A percentile compares a stretch with the other conserved stretches of the same genome.
Evolutionary conservation across 1,284 basidiomycete species (phyloP).

Genomic region (Ceratobasidium sp.): DNA sequence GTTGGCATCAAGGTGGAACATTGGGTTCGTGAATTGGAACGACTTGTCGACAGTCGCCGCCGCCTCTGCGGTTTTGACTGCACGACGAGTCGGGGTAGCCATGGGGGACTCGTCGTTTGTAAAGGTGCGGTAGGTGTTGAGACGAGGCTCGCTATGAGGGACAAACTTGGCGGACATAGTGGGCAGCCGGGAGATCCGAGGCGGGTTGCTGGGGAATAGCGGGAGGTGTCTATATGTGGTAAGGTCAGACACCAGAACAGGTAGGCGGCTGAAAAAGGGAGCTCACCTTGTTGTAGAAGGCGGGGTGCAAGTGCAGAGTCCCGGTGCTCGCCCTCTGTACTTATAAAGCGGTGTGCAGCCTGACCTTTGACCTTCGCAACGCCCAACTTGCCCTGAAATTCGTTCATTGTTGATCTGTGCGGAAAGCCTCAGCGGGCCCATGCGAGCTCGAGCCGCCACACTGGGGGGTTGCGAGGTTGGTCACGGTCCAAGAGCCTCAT

Average conservation of each 20-base stretch:
- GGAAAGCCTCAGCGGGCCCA: conserved; percentile 21
- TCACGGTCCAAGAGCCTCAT: not conserved
- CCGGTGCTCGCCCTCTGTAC: not conserved
- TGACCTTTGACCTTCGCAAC: too few relatives aligned
- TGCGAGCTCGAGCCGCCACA: not conserved
- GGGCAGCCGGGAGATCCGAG: not conserved
- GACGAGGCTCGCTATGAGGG: conserved; percentile 9
- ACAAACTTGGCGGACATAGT: conserved; percentile 1
- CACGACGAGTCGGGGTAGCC: conserved; percentile 3
- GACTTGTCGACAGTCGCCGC: not conserved
- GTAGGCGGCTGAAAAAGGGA: not conserved
- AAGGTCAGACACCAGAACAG: conserved; percentile 7
- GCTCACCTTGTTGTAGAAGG: not conserved
- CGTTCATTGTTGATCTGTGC: not conserved
- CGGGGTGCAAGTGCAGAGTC: not conserved
- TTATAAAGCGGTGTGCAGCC: conserved; percentile 5
- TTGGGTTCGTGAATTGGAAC: not conserved
- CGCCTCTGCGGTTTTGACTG: not conserved
- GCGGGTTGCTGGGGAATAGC: conserved; percentile 12
- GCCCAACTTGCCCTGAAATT: not conserved
- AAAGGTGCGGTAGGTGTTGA: not conserved
- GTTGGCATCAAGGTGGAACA: conserved; percentile 25
- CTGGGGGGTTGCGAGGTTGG: conserved; percentile 6
- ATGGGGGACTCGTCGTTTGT: not conserved
- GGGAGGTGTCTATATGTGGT: conserved; percentile 28